A percentile compares a stretch with the other conserved stretches of the same genome.
These are phyloP conservation scores for Torulaspora quercuum DNA, from an alignment of 805 yeast species.

Conservation along the genomic window DNA sequence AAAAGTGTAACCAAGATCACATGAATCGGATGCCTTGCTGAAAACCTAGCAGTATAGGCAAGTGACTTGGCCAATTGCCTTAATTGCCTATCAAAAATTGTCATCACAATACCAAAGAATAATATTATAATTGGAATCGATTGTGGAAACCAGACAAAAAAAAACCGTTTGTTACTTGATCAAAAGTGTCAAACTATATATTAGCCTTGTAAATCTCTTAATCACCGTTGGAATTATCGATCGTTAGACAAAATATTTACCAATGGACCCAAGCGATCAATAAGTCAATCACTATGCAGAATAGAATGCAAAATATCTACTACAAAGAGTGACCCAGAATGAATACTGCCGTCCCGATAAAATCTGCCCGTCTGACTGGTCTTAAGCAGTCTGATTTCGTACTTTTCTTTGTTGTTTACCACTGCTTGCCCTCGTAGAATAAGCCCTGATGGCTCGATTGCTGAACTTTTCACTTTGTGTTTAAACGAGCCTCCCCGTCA, in stretches of 20 bases:
- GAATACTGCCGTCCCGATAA: too few species aligned
- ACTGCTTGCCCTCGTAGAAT: conserved; percentile 1
- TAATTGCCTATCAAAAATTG: conserved; percentile 33
- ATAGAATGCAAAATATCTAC: too few species aligned
- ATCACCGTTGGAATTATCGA: conserved; percentile 12
- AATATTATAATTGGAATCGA: conserved; percentile 1
- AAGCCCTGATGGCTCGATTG: conserved; percentile 6
- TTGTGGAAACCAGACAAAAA: too few species aligned
- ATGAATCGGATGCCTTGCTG: conserved; percentile 87
- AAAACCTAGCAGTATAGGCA: conserved; percentile 48
- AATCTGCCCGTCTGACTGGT: too few species aligned
- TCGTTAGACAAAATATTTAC: conserved; percentile 5
- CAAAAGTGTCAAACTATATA: conserved; percentile 1
- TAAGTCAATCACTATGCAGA: too few species aligned
- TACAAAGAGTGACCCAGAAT: too few species aligned
- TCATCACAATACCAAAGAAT: conserved; percentile 17
- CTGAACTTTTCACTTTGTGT: neutral
- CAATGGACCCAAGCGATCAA: too few species aligned
- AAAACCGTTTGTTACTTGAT: too few species aligned
- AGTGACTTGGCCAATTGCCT: conserved; percentile 36
- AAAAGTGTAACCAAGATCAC: conserved; percentile 68
- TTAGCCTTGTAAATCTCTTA: neutral
- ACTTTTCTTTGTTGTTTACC: too few species aligned
- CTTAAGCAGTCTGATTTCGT: too few species aligned
- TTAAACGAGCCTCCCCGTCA: conserved; percentile 7